Evolutionary conservation across 108 stramenopile species (phyloP), one percentile per base, ranked within the genome.

Genomic region (Skeletonema potamos): DNA sequence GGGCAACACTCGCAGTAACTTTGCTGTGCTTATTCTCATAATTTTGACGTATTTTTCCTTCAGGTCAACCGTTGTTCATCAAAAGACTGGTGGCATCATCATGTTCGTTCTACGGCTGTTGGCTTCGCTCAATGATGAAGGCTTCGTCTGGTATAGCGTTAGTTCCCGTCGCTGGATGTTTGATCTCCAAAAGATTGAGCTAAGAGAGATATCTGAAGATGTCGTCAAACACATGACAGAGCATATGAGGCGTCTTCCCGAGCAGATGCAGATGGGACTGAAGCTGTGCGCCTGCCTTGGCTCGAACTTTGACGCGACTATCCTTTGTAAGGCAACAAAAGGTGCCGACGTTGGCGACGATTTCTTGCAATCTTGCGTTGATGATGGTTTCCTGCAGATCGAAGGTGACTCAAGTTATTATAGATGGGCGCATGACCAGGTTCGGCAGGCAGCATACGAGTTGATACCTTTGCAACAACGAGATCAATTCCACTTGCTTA

Each of bases 401-500:
- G 22, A 64, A 7, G 57, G 69, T 18, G 73, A 68, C n/a, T 74
- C 64, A 8, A 58, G 10, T 28, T 84, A 82, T 28, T 84, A 82
- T 64, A 43, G 22, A 24, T 89, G 85, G 71, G 64, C 86, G 7
- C 86, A 89, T 58, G 86, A 87, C 64, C 73, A 81, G 39, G 65
- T 87, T 17, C 86, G 87, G 56, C 83, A 86, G 51, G 86, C 89
- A 12, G 80, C 85, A 11, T 84, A 84, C 48, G 75, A 64, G 33
- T 30, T 86, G 24, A 74, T 89, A 11, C 79, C 80, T 24, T 22
- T 58, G 28, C 27, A 64, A 4, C 58, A 58, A 34, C 18, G 79
- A 33, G 84, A 68, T 41, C 58, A 71, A 8, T 76, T 84, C 33
- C 87, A 88, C 34, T 64, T 85, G 6, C 76, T 83, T 20, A 68